Conservation (phyloP, 1,139 yeast genomes). For the Suhomyces wounanorum region DNA sequence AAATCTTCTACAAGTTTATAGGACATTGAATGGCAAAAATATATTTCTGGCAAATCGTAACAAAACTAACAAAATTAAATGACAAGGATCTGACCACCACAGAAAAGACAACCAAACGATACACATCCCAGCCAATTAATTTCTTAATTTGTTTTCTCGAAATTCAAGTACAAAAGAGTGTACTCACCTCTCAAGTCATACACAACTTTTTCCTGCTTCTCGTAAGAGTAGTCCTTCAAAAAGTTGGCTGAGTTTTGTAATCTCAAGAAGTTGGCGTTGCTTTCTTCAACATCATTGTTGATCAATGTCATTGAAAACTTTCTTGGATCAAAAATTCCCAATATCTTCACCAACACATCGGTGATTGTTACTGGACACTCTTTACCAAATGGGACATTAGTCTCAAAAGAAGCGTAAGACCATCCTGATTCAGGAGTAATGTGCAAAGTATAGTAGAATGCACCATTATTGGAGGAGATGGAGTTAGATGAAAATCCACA, state of each 20-base stretch:
- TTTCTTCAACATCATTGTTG: slow-evolving; percentile 34
- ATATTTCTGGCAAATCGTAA: neutral
- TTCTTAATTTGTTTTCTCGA: slow-evolving; percentile 22
- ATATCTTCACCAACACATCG: slow-evolving; percentile 57
- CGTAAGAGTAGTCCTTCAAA: slow-evolving; percentile 53
- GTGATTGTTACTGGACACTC: slow-evolving; percentile 41
- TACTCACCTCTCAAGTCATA: slow-evolving; percentile 64
- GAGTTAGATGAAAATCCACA: slow-evolving; percentile 95
- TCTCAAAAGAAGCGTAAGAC: slow-evolving; percentile 95
- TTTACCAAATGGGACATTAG: slow-evolving; percentile 64
- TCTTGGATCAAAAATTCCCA: slow-evolving; percentile 70
- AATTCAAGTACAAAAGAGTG: slow-evolving; percentile 50
- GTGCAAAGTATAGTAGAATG: slow-evolving; percentile 84
- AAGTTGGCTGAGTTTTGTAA: slow-evolving; percentile 35
- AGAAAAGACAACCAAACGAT: slow-evolving; percentile 10
- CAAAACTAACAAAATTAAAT: neutral
- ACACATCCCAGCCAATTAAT: neutral
- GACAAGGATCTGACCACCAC: slow-evolving; percentile 16
- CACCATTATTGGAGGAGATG: slow-evolving; percentile 53
- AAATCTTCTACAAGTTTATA: neutral
- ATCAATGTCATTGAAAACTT: slow-evolving; percentile 76
- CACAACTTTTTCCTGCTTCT: slow-evolving; percentile 64
- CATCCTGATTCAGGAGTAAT: slow-evolving; percentile 93
- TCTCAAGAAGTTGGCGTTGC: slow-evolving; percentile 25
- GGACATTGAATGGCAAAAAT: neutral